Base-by-base conservation (phyloP, 805 yeast species). In the Lipomyces yamanashiensis region DNA sequence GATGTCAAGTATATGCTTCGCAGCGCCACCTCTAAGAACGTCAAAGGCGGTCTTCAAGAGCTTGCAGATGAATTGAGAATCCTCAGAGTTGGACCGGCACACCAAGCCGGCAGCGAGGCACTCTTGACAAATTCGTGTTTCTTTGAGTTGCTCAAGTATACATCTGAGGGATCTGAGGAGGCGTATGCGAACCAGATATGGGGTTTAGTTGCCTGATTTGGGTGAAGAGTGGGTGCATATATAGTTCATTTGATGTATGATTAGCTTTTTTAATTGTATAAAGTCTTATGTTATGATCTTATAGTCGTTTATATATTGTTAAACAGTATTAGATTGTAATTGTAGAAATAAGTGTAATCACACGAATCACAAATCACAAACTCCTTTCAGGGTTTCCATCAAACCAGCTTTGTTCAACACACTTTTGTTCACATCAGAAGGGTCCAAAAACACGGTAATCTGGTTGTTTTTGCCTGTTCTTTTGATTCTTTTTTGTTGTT, bases 1-100 rank as follows among this genome's bases (percentile, higher is more conserved):
- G 99, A 93, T 73, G 84, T 95, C 72, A 95, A 93, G 74, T 72
- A 74, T 63, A 74, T 79, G 37, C 74, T 75, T 62, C 76, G 77
- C 61, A 69, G 76, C 47, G 75, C 74, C 67, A 59, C 64, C 21
- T 47, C 56, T 12, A 67, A 70, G 43, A 58, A 47, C 41, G 36
- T 69, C 36, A 72, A 75, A 69, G 69, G 74, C 71, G 59, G 72
- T 72, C 60, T 74, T 68, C 70, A 79, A 70, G 74, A 76, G 68
- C 71, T 76, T 68, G 83, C 83, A 10, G 82, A 80, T 55, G 82
- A 80, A 44, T 73, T 80, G 61, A 74, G 77, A 44, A 72, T 79
- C 50, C 52, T 77, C n/a, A 55, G 70, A 21, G 71, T 73, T 54
- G 69, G 72, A 17, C 77, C 77, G 12, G 73, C 75, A 52, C 74